These are phyloP conservation scores for Sporormia fimetaria DNA, from an alignment of 495 filamentous ascomycete genomes.

Conservation along the genomic window DNA sequence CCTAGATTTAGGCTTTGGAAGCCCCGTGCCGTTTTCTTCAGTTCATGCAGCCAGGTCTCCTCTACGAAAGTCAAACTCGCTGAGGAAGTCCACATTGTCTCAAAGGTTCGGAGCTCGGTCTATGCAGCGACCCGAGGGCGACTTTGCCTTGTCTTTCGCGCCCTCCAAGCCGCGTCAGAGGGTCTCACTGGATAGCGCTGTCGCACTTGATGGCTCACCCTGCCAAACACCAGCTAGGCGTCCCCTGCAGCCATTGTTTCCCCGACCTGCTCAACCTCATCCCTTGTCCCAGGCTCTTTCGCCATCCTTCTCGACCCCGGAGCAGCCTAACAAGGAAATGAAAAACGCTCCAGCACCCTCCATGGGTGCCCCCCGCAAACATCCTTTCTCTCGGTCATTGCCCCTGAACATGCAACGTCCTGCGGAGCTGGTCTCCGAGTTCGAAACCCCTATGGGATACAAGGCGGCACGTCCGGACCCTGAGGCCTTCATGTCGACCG, in stretches of 20 bases:
- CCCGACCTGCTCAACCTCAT: too few species aligned
- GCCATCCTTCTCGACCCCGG: slow-evolving; percentile 72
- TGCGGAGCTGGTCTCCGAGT: too few species aligned
- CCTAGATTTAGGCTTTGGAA: too few species aligned
- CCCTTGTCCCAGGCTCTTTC: slow-evolving; percentile 76
- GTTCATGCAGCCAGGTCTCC: slow-evolving; percentile 27
- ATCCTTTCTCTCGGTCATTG: slow-evolving; percentile 68
- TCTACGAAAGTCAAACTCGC: slow-evolving; percentile 21
- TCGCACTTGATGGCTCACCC: too few species aligned
- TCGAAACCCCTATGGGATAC: slow-evolving; percentile 75
- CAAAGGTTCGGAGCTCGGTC: slow-evolving; percentile 46
- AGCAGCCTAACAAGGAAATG: slow-evolving; percentile 62
- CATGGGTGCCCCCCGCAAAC: slow-evolving; percentile 39
- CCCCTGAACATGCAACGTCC: too few species aligned
- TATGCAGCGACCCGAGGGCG: slow-evolving; percentile 22
- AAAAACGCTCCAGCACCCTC: slow-evolving; percentile 39
- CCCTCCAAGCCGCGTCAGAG: too few species aligned
- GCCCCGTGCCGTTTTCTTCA: too few species aligned
- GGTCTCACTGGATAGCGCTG: too few species aligned
- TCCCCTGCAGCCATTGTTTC: too few species aligned
- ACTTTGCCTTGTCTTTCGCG: slow-evolving; percentile 38
- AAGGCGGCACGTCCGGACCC: slow-evolving; percentile 72
- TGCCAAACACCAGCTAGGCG: too few species aligned
- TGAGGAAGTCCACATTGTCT: slow-evolving; percentile 78
- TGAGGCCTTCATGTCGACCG: slow-evolving; percentile 86